These are phyloP conservation scores for Ophiocordyceps camponoti-leonardi DNA, from an alignment of 2,329 filamentous ascomycete genomes.

Conservation along the genomic window DNA sequence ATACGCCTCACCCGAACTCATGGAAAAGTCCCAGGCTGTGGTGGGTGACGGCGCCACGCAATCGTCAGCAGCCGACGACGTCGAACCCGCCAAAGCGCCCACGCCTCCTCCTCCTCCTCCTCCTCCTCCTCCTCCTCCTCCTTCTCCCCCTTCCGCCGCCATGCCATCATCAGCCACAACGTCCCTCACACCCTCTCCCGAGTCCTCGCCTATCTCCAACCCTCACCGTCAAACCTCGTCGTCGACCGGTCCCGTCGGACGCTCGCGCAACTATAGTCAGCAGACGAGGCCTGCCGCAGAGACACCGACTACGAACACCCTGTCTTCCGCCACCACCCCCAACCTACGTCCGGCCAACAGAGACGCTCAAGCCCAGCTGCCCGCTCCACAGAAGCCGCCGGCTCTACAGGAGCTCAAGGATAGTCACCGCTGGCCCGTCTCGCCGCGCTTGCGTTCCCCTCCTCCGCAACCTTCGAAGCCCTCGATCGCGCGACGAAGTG, in stretches of 20 bases:
- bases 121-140: too few species aligned
- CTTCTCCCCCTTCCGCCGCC: too few species aligned
- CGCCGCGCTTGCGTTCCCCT: slow-evolving; percentile 61
- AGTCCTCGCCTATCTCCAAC: slow-evolving; percentile 28
- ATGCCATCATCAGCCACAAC: slow-evolving; percentile 16
- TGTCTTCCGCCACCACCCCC: slow-evolving; percentile 53
- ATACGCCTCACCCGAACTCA: slow-evolving; percentile 12
- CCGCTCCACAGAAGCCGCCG: slow-evolving; percentile 45
- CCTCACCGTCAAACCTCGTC: slow-evolving; percentile 17
- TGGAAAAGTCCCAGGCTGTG: slow-evolving; percentile 18
- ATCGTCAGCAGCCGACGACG: slow-evolving; percentile 4
- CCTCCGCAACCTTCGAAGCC: slow-evolving; percentile 39
- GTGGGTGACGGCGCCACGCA: slow-evolving; percentile 5
- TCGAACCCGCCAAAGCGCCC: slow-evolving; percentile 4
- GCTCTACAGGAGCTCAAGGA: slow-evolving; percentile 32
- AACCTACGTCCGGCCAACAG: slow-evolving; percentile 41
- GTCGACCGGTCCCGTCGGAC: slow-evolving; percentile 22
- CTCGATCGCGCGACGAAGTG: slow-evolving; percentile 26
- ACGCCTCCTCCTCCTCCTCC: slow-evolving; percentile 1
- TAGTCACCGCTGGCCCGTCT: slow-evolving; percentile 57
- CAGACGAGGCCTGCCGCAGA: slow-evolving; percentile 32
- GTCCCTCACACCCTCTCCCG: slow-evolving; percentile 20
- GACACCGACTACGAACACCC: slow-evolving; percentile 44
- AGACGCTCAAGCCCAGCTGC: slow-evolving; percentile 43
- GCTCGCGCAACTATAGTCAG: slow-evolving; percentile 46